Conservation (phyloP, 169 alveolate genomes). For the Plasmodium cynomolgi region DNA sequence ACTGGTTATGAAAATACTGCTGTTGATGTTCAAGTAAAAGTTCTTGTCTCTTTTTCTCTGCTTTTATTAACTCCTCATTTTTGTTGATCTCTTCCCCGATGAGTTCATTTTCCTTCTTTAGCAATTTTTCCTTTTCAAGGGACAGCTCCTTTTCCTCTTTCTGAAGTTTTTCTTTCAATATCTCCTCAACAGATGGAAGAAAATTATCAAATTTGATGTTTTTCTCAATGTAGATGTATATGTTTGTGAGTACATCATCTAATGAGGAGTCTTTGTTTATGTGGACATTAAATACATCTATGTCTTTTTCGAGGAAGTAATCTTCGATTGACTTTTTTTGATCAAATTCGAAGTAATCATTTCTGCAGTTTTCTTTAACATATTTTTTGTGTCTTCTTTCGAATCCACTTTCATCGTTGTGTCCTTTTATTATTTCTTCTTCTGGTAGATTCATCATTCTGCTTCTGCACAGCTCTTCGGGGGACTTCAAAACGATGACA, state of each 20-base stretch:
- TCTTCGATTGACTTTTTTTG: conserved; percentile 45
- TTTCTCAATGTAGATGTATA: conserved; percentile 47
- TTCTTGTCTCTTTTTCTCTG: conserved; percentile 67
- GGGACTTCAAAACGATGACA: conserved; percentile 20
- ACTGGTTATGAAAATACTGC: conserved; percentile 56
- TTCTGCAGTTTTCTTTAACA: conserved; percentile 42
- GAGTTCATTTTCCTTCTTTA: conserved; percentile 1
- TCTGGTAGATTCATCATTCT: conserved; percentile 62
- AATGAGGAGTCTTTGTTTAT: conserved; percentile 34
- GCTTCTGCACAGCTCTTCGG: conserved; percentile 41
- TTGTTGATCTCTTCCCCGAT: conserved; percentile 13
- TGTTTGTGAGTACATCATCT: conserved; percentile 43
- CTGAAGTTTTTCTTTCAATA: conserved; percentile 9
- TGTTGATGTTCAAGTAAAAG: conserved; percentile 46
- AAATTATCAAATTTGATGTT: conserved; percentile 42
- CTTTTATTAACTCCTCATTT: conserved; percentile 59
- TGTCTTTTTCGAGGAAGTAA: conserved; percentile 28
- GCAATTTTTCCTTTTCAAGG: conserved; percentile 18
- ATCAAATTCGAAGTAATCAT: conserved; percentile 50
- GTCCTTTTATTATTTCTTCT: conserved; percentile 54
- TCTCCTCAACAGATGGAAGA: conserved; percentile 48
- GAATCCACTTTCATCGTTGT: conserved; percentile 68
- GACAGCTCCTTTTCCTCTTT: not conserved
- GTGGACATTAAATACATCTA: conserved; percentile 35
- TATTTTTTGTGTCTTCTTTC: conserved; percentile 58